Evolutionary conservation across 306 rosid genomes (phyloP).

Genomic region (Abrus precatorius): DNA sequence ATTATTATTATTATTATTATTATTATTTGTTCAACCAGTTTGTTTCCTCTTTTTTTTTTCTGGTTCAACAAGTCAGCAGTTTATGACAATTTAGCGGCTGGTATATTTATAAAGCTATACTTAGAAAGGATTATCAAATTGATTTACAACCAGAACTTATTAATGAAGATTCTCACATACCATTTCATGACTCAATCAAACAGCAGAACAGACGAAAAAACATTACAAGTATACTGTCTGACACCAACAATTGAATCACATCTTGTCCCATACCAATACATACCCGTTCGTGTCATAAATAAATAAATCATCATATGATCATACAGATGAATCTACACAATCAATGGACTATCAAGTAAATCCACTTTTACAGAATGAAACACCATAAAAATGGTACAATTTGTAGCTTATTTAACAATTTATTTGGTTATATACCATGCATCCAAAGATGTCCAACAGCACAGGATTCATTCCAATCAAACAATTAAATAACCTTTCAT

Average conservation of each 20-base stretch:
- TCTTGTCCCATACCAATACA: constrained; percentile 1
- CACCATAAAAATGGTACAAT: background rate
- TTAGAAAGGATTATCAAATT: constrained; percentile 1
- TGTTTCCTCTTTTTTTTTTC: background rate
- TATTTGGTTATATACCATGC: constrained; percentile 12
- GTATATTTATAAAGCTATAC: constrained; percentile 19
- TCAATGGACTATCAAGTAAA: background rate
- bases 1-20: too few species aligned
- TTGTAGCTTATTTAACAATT: constrained; percentile 16
- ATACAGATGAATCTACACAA: constrained; percentile 7
- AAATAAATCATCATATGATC: background rate
- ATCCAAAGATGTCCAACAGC: background rate
- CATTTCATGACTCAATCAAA: constrained; percentile 24
- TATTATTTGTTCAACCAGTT: too few species aligned
- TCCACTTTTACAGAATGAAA: constrained; percentile 12
- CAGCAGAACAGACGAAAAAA: background rate
- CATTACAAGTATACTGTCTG: background rate
- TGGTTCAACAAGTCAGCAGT: constrained; percentile 37
- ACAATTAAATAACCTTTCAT: background rate
- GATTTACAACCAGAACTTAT: background rate
- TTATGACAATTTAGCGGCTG: background rate
- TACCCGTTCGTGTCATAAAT: constrained; percentile 1
- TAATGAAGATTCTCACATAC: background rate
- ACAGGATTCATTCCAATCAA: constrained; percentile 14
- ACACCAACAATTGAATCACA: constrained; percentile 28